Evolutionary conservation across 768 basidiomycete genomes (phyloP), one percentile per base, ranked within the genome.

Genomic region (Hypsizygus marmoreus): DNA sequence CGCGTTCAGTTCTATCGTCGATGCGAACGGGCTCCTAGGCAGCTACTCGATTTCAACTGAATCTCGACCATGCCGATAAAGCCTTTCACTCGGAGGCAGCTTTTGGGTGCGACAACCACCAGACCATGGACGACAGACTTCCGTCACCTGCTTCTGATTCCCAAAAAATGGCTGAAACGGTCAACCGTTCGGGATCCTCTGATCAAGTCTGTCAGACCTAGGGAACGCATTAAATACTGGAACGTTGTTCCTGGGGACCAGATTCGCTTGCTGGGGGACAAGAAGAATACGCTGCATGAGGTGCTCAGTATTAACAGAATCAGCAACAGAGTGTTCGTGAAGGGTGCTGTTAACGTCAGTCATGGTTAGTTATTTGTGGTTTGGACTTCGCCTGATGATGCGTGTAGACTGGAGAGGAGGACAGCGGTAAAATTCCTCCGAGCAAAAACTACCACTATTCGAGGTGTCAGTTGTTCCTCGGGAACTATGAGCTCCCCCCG

Each of bases 211-310:
- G 81, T 79, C 34, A 73, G 76, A 10, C 75, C 79, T 9, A 73
- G 75, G 46, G 84, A 90, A 57, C 75, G 91, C 36, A 86, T 93
- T 41, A 86, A 89, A 62, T 81, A 80, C 60, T 93, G 91, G 91
- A 93, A 92, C 59, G 78, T 93, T 49, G 84, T 90, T 25, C 88
- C 91, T 4, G 91, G 91, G 6, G 91, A 93, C 69, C 79, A 76
- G 43, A 80, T 93, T 58, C 79, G 85, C 39, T 51, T 91, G 44
- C 76, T 80, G 6, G 86, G 87, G 19, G 84, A 89, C 63, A 71
- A 73, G 49, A 71, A 73, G 20, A 77, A 74, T 31, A 75, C 68
- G 12, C 57, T 91, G 25, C 80, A 81, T 35, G 84, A 91, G 59
- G 88, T 93, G 26, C 66, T 81, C 48, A 81, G 77, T 64, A 81